Percentiles rank a stretch among this genome's conserved stretches.
Conservation (phyloP, 352 stramenopile species). For the Phytophthora foliorum region DNA sequence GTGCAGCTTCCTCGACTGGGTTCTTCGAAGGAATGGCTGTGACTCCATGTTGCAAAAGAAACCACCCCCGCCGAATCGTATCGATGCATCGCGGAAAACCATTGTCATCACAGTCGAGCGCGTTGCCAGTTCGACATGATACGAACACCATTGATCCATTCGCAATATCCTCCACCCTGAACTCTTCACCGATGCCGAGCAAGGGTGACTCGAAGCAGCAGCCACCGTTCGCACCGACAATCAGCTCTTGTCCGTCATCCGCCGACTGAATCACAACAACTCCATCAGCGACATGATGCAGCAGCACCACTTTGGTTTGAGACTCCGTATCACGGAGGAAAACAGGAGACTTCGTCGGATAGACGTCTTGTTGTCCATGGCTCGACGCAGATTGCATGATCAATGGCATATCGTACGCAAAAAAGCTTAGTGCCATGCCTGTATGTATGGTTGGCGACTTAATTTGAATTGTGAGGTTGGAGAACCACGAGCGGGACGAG, state of each 20-base stretch:
- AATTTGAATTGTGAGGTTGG: background rate
- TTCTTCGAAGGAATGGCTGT: background rate
- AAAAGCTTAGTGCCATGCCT: constrained; percentile 3
- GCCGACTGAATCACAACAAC: constrained; percentile 26
- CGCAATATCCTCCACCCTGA: constrained; percentile 21
- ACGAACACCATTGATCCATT: constrained; percentile 32
- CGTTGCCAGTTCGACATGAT: constrained; percentile 29
- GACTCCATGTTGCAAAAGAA: constrained; percentile 16
- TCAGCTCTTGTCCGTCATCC: constrained; percentile 21
- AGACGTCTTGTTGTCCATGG: background rate
- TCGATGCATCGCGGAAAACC: constrained; percentile 32
- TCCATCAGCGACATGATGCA: constrained; percentile 7
- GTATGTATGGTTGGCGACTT: background rate
- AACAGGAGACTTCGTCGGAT: constrained; percentile 3
- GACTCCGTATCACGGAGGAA: constrained; percentile 15
- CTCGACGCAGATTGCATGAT: constrained; percentile 19
- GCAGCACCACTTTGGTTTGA: constrained; percentile 18
- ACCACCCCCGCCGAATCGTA: constrained; percentile 29
- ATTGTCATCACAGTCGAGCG: constrained; percentile 25
- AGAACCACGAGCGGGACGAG: constrained; percentile 10
- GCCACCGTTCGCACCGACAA: constrained; percentile 30
- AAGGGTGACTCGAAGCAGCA: constrained; percentile 34
- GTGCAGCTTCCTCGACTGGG: background rate
- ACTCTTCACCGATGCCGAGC: constrained; percentile 34
- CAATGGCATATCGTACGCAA: constrained; percentile 18